Percentiles rank a stretch among this genome's conserved stretches.
These are phyloP conservation scores for Saccharata proteae DNA, from an alignment of 2,329 filamentous ascomycete species.

Conservation along the genomic window DNA sequence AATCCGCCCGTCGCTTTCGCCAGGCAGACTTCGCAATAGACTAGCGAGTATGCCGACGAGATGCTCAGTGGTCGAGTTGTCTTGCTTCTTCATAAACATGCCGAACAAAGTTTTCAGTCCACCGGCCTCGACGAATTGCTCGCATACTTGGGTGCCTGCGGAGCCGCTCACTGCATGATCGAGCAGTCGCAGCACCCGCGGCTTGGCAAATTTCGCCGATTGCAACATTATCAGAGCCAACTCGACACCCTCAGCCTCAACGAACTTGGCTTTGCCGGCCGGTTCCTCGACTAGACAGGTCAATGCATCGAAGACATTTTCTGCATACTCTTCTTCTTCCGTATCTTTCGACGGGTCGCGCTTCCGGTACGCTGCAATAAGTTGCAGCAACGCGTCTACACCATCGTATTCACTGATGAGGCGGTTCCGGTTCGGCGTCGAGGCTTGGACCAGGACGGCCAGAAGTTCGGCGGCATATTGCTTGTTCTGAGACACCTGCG, in stretches of 20 bases:
- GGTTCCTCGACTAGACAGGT: slow-evolving; percentile 68
- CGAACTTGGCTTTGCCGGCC: slow-evolving; percentile 64
- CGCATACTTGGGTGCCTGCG: slow-evolving; percentile 55
- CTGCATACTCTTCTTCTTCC: slow-evolving; percentile 88
- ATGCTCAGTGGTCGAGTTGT: slow-evolving; percentile 59
- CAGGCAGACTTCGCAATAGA: slow-evolving; percentile 67
- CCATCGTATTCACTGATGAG: slow-evolving; percentile 53
- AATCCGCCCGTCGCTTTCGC: slow-evolving; percentile 65
- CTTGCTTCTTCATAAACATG: slow-evolving; percentile 74
- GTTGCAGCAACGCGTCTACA: slow-evolving; percentile 67
- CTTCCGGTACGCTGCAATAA: slow-evolving; percentile 74
- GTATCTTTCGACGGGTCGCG: slow-evolving; percentile 74
- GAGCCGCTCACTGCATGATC: slow-evolving; percentile 58
- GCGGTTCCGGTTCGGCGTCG: slow-evolving; percentile 49
- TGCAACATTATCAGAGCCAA: slow-evolving; percentile 84
- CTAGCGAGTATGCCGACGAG: slow-evolving; percentile 75
- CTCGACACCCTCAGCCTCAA: slow-evolving; percentile 86
- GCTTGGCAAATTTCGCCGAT: slow-evolving; percentile 74
- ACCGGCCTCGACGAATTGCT: slow-evolving; percentile 66
- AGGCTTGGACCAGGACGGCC: slow-evolving; percentile 75
- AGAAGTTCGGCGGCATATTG: slow-evolving; percentile 90
- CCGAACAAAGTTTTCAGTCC: slow-evolving; percentile 79
- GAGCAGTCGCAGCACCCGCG: slow-evolving; percentile 64
- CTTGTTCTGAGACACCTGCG: slow-evolving; percentile 71
- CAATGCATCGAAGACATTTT: slow-evolving; percentile 82